Conservation (phyloP, 2,329 filamentous ascomycete genomes). For the Fusarium nematophilum region DNA sequence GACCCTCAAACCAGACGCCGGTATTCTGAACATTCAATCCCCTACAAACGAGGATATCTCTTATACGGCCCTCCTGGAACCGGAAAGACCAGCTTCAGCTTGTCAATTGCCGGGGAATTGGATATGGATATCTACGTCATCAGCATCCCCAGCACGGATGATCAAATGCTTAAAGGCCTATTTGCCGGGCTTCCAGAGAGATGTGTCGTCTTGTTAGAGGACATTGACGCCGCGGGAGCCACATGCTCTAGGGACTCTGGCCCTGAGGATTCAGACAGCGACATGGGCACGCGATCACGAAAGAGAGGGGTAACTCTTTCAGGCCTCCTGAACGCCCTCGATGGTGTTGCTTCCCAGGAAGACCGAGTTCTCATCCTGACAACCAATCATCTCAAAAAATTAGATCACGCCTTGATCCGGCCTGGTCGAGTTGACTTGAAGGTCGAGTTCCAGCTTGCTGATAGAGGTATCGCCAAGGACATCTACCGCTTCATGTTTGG, state of each 20-base stretch:
- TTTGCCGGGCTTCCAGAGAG: constrained; percentile 49
- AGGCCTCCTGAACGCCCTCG: constrained; percentile 37
- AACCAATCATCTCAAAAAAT: constrained; percentile 39
- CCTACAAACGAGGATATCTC: constrained; percentile 51
- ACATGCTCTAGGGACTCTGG: constrained; percentile 19
- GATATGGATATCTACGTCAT: constrained; percentile 52
- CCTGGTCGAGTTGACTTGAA: constrained; percentile 67
- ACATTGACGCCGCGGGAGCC: constrained; percentile 48
- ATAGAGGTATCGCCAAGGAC: constrained; percentile 3
- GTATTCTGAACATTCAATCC: constrained; percentile 46
- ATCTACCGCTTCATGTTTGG: constrained; percentile 24
- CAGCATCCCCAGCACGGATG: constrained; percentile 46
- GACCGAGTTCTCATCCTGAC: constrained; percentile 41
- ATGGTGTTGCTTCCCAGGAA: constrained; percentile 36
- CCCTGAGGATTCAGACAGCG: constrained; percentile 21
- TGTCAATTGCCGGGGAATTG: constrained; percentile 50
- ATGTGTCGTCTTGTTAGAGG: constrained; percentile 55
- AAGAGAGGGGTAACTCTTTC: constrained; percentile 28
- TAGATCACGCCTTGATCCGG: constrained; percentile 37
- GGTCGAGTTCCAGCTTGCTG: constrained; percentile 50
- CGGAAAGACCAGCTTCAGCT: constrained; percentile 53
- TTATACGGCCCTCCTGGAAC: constrained; percentile 54
- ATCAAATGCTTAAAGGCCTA: constrained; percentile 45
- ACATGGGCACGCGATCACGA: constrained; percentile 8
- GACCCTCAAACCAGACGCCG: constrained; percentile 29